Percentiles rank a stretch among this genome's conserved stretches.
Evolutionary conservation across 2,329 filamentous ascomycete species (phyloP).

Genomic region (Cladosporium sp.): DNA sequence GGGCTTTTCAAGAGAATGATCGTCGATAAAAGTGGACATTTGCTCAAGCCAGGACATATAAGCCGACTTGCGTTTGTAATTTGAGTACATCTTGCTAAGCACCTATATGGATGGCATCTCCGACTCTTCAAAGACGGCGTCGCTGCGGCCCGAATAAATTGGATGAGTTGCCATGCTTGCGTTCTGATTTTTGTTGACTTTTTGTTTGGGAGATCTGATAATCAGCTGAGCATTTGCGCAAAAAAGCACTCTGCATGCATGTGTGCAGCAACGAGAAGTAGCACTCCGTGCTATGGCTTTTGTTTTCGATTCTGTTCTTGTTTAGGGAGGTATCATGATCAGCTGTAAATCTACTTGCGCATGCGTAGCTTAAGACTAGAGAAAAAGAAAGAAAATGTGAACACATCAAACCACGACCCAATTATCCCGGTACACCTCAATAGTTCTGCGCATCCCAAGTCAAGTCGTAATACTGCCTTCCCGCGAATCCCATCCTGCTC

Average conservation of each 20-base stretch:
- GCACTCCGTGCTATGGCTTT: background rate
- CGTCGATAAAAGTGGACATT: no score
- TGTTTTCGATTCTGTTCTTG: background rate
- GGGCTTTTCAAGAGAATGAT: no score
- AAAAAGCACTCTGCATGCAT: background rate
- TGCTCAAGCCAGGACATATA: no score
- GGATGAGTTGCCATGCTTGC: no score
- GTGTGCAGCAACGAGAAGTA: no score
- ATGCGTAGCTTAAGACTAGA: background rate
- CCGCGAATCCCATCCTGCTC: constrained; percentile 51
- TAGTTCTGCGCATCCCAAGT: constrained; percentile 1
- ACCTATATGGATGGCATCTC: no score
- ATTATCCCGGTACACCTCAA: background rate
- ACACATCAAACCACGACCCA: background rate
- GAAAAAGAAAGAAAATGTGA: background rate
- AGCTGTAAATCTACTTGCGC: background rate
- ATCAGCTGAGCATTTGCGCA: background rate
- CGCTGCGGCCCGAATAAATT: no score
- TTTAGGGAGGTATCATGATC: background rate
- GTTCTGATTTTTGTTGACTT: no score
- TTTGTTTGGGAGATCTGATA: background rate
- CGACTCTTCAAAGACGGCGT: no score
- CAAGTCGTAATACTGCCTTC: constrained; percentile 32
- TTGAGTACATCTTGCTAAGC: no score
- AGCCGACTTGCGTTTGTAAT: no score